Evolutionary conservation across 805 yeast genomes (phyloP).

Genomic region (Barnettozyma siamensis): DNA sequence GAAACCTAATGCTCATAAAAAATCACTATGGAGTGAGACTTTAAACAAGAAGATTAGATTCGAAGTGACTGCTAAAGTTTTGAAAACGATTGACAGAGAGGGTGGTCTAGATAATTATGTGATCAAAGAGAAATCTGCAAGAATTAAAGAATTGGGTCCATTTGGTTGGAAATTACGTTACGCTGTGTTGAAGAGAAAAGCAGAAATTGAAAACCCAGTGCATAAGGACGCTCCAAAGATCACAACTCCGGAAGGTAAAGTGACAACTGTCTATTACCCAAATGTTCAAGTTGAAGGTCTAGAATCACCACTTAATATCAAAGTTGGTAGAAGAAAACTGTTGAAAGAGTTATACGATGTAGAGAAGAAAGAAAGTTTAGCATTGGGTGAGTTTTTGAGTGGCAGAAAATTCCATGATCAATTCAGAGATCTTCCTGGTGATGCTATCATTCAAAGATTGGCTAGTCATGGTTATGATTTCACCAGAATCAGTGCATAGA

Average conservation of each 20-base stretch:
- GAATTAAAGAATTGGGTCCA: conserved; percentile 89
- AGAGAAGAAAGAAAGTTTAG: conserved; percentile 37
- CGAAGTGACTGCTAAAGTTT: conserved; percentile 70
- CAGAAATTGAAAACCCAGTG: conserved; percentile 35
- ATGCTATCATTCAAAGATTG: conserved; percentile 45
- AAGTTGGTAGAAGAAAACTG: conserved; percentile 61
- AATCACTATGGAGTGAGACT: conserved; percentile 80
- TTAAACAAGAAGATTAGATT: conserved; percentile 48
- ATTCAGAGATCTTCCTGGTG: conserved; percentile 38
- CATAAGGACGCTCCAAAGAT: conserved; percentile 33
- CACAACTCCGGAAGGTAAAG: conserved; percentile 25
- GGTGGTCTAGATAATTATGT: conserved; percentile 93
- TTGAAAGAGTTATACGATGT: conserved; percentile 48
- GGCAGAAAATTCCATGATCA: conserved; percentile 40
- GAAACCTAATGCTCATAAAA: conserved; percentile 73
- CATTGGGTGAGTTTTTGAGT: conserved; percentile 38
- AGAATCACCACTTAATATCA: conserved; percentile 40
- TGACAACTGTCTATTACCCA: conserved; percentile 42
- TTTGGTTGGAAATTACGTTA: conserved; percentile 88
- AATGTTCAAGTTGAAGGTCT: conserved; percentile 33
- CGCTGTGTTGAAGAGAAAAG: conserved; percentile 48
- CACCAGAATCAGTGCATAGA: conserved; percentile 21
- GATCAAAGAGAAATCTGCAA: conserved; percentile 78
- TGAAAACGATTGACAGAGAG: conserved; percentile 83
- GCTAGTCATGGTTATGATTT: conserved; percentile 34